Evolutionary conservation across 768 basidiomycete species (phyloP), one percentile per base, ranked within the genome.

Genomic region (Mycena indigotica): DNA sequence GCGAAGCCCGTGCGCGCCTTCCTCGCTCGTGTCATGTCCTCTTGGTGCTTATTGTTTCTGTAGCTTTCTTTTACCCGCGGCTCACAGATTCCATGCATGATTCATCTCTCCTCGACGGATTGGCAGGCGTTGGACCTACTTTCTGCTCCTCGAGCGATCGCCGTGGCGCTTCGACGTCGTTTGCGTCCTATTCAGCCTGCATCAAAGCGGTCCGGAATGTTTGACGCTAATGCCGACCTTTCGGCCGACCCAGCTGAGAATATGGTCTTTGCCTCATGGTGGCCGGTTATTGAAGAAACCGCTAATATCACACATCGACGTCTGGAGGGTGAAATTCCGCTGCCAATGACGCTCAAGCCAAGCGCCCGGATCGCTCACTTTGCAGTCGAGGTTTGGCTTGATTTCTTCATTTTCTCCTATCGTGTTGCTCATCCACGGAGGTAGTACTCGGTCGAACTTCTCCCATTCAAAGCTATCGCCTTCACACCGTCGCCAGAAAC

Each of bases 101-200:
- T 65, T 2, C 45, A 51, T 8, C 49, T 66, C 1, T 55, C 52
- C 1, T 60, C 55, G 17, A 38, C 44, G 2, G 63, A 66, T 40
- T 15, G 23, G 12, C 63, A 66, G 28, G 63, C 64, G 5, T 55
- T 66, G 26, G 65, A 66, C 54, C 65, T 66, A 15, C 60, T 66
- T 23, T 64, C 63, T 0, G 52, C 63, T 8, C 65, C 65, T 8
- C 55, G 58, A 2, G 57, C 64, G 2, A 45, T 63, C n/a, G 32
- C 41, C 1, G 61, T 62, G 24, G 50, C 52, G 26, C 61, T 65
- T 10, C 50, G 58, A 5, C 64, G 64, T 3, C 63, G 63, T 15
- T 46, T 60, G 10, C 56, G 53, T 21, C 58, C 63, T 0, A 3
- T 55, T 8, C 17, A 24, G 23, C 58, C 61, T 40, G 55, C 61